phyloP scores from a whole-genome alignment of 306 rosid genomes.

The Alnus glutinosa region DNA sequence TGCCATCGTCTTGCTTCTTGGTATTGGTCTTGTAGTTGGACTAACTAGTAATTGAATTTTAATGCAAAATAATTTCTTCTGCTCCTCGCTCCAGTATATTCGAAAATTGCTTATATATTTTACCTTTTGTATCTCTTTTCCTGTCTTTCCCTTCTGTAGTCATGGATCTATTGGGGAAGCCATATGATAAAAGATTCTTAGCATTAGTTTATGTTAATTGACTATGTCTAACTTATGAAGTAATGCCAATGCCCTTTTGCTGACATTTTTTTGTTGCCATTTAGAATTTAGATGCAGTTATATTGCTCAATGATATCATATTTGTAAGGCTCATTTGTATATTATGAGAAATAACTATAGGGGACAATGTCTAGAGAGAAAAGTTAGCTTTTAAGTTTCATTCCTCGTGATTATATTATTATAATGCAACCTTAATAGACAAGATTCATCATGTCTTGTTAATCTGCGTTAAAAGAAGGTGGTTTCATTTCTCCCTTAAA shows the following conservation, averaged over 20 bases:
- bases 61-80: not conserved
- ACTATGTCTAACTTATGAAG: not conserved
- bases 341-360: not conserved
- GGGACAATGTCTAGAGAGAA: not conserved
- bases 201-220: not conserved
- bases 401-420: not conserved
- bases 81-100: not conserved
- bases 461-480: not conserved
- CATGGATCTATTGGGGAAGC: not conserved
- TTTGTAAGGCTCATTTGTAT: not conserved
- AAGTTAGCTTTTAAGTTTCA: not conserved
- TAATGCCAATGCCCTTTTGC: not conserved
- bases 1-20: not conserved
- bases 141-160: not conserved
- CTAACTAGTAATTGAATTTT: not conserved
- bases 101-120: not conserved
- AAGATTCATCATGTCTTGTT: not conserved
- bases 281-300: not conserved
- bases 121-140: not conserved
- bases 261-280: not conserved
- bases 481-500: not conserved
- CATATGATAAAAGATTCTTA: not conserved
- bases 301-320: not conserved
- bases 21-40: not conserved
- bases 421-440: not conserved